These are phyloP conservation scores for Aspergillus ibericus DNA, from an alignment of 2,329 filamentous ascomycete species.

Conservation along the genomic window DNA sequence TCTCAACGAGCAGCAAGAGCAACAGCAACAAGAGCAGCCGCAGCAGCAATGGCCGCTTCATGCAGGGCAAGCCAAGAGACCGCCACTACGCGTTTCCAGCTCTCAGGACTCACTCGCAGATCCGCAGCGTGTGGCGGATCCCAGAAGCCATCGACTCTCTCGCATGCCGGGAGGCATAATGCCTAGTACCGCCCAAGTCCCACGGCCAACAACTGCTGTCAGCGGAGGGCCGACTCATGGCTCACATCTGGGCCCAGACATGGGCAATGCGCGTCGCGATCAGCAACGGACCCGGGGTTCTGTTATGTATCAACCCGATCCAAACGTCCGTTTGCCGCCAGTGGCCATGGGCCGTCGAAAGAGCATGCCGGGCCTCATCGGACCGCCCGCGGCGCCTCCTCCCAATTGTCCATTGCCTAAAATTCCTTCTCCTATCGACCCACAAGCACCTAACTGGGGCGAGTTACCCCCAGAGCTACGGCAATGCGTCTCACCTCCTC, in stretches of 20 bases:
- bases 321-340: constrained; percentile 8
- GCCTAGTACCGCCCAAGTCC: not conserved
- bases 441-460: constrained; percentile 3
- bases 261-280: not conserved
- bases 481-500: constrained; percentile 11
- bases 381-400: constrained; percentile 33
- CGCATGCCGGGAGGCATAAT: constrained; percentile 13
- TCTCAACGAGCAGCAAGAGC: constrained; percentile 19
- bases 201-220: constrained; percentile 1
- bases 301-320: constrained; percentile 8
- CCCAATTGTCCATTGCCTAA: constrained; percentile 37
- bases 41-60: not conserved
- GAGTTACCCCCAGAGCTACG: constrained; percentile 1
- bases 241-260: not conserved
- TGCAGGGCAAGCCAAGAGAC: not conserved
- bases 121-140: not conserved
- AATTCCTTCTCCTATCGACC: constrained; percentile 25
- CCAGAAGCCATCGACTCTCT: constrained; percentile 9
- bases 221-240: not conserved
- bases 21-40: constrained; percentile 12
- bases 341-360: constrained; percentile 30
- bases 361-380: constrained; percentile 34
- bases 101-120: constrained; percentile 3
- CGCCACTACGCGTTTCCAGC: not conserved
- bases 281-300: constrained; percentile 18